Percentiles rank a stretch among this genome's conserved stretches.
Evolutionary conservation across 2,329 filamentous ascomycete species (phyloP).

Genomic region (Penicillium janthinellum): DNA sequence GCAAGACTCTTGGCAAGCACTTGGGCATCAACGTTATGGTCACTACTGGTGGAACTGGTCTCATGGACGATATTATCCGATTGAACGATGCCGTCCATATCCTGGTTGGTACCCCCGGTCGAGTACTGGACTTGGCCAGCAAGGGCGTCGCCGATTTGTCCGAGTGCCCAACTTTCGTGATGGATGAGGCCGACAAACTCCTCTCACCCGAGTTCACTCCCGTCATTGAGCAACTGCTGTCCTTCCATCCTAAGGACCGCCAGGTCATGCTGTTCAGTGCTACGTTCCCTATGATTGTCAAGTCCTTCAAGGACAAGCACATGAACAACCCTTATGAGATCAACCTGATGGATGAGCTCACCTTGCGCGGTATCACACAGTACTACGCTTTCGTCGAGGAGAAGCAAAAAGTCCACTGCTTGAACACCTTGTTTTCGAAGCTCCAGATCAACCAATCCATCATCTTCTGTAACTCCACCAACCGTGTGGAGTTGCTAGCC

Average conservation of each 20-base stretch:
- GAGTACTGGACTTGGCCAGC: constrained; percentile 93
- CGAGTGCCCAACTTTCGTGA: constrained; percentile 96
- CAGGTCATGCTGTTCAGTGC: constrained; percentile 99
- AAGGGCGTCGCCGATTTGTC: constrained; percentile 96
- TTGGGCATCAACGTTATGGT: constrained; percentile 99
- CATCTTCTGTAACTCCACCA: constrained; percentile 99
- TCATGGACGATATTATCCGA: constrained; percentile 96
- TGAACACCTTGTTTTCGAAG: constrained; percentile 98
- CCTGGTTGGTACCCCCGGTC: constrained; percentile 92
- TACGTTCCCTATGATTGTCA: constrained; percentile 95
- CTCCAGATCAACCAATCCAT: constrained; percentile 99
- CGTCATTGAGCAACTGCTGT: constrained; percentile 92
- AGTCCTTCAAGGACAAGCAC: constrained; percentile 97
- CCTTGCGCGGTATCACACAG: constrained; percentile 94
- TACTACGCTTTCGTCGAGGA: constrained; percentile 99
- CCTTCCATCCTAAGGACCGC: constrained; percentile 94
- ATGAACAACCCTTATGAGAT: constrained; percentile 97
- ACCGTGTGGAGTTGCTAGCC: constrained; percentile 92
- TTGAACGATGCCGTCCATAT: constrained; percentile 94
- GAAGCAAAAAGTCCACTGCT: constrained; percentile 97
- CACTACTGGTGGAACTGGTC: constrained; percentile 90
- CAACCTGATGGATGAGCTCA: constrained; percentile 99
- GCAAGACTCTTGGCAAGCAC: constrained; percentile 97
- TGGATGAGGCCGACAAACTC: constrained; percentile 99
- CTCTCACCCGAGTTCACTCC: constrained; percentile 96